These are phyloP conservation scores for Teratosphaeriaceae sp. DNA, from an alignment of 2,329 filamentous ascomycete species.

Conservation along the genomic window DNA sequence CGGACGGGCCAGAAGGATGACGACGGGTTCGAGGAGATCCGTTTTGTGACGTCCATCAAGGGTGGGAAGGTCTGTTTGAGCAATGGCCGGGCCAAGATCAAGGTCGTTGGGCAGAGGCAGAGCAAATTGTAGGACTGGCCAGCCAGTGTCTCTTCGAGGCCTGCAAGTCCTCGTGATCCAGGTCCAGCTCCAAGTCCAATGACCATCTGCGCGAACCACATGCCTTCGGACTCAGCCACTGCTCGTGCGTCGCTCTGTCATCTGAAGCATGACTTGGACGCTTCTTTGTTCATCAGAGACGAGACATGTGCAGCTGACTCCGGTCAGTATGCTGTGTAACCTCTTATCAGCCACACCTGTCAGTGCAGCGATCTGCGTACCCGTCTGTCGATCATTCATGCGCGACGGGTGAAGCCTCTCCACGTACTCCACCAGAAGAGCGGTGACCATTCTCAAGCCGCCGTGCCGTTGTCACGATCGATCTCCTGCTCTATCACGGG, in stretches of 20 bases:
- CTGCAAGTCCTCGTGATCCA: not conserved
- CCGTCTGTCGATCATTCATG: no score
- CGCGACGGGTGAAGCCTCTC: no score
- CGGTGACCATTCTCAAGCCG: no score
- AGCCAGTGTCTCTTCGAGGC: not conserved
- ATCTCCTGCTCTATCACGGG: no score
- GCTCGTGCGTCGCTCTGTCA: no score
- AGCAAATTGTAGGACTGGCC: slow-evolving; percentile 59
- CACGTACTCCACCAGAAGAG: no score
- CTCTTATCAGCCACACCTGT: not conserved
- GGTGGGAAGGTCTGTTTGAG: slow-evolving; percentile 79
- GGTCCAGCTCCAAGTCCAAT: not conserved
- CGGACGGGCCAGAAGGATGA: slow-evolving; percentile 60
- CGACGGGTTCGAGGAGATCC: slow-evolving; percentile 69
- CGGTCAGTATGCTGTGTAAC: not conserved
- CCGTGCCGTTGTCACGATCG: no score
- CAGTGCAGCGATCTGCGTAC: no score
- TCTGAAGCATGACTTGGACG: not conserved
- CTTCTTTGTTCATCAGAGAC: not conserved
- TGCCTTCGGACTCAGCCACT: no score
- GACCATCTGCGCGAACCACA: not conserved
- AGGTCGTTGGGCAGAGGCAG: slow-evolving; percentile 46
- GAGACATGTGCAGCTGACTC: not conserved
- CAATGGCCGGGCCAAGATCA: slow-evolving; percentile 78
- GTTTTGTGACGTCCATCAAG: slow-evolving; percentile 71